Conservation (phyloP, 1,284 basidiomycete genomes). For the Apiotrichum siamense region DNA sequence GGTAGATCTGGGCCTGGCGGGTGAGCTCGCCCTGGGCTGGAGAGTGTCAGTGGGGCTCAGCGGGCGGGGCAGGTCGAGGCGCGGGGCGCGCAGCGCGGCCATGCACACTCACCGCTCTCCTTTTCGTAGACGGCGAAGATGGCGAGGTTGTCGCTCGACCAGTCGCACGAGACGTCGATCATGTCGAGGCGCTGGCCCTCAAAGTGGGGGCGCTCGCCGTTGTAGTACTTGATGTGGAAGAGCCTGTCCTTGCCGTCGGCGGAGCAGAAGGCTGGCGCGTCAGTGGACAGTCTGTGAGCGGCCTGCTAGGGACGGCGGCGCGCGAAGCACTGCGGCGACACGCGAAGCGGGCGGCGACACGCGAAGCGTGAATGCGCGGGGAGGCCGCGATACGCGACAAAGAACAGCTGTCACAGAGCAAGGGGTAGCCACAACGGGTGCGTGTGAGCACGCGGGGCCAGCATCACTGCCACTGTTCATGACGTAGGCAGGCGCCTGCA, state of each 20-base stretch:
- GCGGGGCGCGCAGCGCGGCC: neutral
- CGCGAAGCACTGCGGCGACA: too few relatives aligned
- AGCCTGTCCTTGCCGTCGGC: constrained; percentile 8
- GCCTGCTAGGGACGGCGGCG: too few relatives aligned
- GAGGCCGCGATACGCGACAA: too few relatives aligned
- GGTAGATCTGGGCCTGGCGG: neutral
- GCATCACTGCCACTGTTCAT: too few relatives aligned
- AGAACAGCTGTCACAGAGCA: too few relatives aligned
- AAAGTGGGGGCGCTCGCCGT: neutral
- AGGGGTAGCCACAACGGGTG: too few relatives aligned
- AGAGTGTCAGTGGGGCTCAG: neutral
- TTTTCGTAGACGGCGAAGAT: constrained; percentile 3
- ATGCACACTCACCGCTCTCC: neutral
- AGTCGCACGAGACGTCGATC: constrained; percentile 2
- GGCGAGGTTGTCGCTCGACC: neutral
- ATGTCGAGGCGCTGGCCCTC: constrained; percentile 5
- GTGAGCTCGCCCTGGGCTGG: neutral
- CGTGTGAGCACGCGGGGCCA: too few relatives aligned
- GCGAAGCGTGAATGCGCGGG: too few relatives aligned
- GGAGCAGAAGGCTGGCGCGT: constrained; percentile 1
- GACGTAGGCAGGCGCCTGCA: too few relatives aligned
- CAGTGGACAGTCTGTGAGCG: too few relatives aligned
- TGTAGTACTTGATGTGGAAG: constrained; percentile 1
- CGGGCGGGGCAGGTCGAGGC: neutral
- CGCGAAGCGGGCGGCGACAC: too few relatives aligned